Percentiles rank a stretch among this genome's conserved stretches.
Evolutionary conservation across 2,329 filamentous ascomycete species (phyloP).

Genomic region (Metarhizium humberi): DNA sequence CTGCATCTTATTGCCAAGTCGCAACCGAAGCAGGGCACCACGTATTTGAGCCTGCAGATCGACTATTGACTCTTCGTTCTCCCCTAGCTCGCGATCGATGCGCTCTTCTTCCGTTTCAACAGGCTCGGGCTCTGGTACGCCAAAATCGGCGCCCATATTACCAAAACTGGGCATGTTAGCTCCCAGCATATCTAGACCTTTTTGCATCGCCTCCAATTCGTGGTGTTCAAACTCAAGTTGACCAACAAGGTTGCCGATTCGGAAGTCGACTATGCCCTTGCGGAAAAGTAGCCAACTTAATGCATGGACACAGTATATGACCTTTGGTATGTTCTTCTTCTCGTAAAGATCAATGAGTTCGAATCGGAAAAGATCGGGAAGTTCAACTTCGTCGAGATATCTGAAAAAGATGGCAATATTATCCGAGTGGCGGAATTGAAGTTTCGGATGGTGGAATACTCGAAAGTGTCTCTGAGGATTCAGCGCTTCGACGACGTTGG

Average conservation of each 20-base stretch:
- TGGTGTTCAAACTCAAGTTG: conserved; percentile 97
- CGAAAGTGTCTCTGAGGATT: conserved; percentile 66
- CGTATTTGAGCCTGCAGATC: conserved; percentile 84
- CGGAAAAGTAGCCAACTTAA: conserved; percentile 95
- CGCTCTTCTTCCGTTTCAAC: conserved; percentile 87
- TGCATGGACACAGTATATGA: conserved; percentile 97
- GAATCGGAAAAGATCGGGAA: conserved; percentile 93
- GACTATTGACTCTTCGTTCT: conserved; percentile 61
- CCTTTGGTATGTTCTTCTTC: conserved; percentile 98
- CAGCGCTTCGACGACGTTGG: conserved; percentile 85
- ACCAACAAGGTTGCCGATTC: conserved; percentile 92
- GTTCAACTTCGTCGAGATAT: conserved; percentile 81
- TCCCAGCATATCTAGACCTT: conserved; percentile 90
- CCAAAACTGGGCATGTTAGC: conserved; percentile 96
- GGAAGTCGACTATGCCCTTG: conserved; percentile 89
- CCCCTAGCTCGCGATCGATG: conserved; percentile 69
- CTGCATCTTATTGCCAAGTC: conserved; percentile 77
- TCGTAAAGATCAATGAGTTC: conserved; percentile 97
- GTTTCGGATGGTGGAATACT: conserved; percentile 76
- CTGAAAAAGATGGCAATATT: conserved; percentile 96
- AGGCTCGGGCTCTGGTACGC: conserved; percentile 64
- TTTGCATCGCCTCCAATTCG: conserved; percentile 93
- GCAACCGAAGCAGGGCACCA: conserved; percentile 69
- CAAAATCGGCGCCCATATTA: conserved; percentile 94
- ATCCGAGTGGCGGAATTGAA: conserved; percentile 94